A percentile compares a stretch with the other conserved stretches of the same genome.
These are phyloP conservation scores for Bimuria novae-zelandiae DNA, from an alignment of 2,329 filamentous ascomycete species.

Conservation along the genomic window DNA sequence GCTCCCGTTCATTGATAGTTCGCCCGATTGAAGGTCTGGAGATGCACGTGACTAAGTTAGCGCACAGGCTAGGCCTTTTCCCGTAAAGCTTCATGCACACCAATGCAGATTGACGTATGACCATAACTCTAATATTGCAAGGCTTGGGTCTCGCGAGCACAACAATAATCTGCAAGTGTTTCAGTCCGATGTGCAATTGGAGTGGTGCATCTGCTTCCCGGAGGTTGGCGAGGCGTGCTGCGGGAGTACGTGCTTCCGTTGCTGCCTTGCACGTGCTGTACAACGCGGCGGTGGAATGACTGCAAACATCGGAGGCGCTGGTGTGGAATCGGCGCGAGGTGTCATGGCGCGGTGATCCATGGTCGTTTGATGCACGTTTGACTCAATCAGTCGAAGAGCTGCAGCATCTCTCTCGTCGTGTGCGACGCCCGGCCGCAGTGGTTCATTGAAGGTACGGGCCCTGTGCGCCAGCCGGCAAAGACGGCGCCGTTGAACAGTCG, in stretches of 20 bases:
- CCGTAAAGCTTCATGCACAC: background rate
- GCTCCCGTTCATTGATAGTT: slow-evolving; percentile 6
- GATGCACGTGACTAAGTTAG: background rate
- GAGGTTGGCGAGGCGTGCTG: background rate
- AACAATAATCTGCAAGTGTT: background rate
- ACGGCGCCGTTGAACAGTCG: slow-evolving; percentile 24
- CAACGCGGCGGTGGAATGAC: slow-evolving; percentile 15
- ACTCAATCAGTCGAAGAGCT: slow-evolving; percentile 33
- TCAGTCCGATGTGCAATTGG: background rate
- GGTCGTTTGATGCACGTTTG: slow-evolving; percentile 27
- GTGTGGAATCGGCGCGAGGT: background rate
- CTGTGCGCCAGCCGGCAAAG: slow-evolving; percentile 13
- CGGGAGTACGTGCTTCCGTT: background rate
- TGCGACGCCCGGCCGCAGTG: slow-evolving; percentile 32
- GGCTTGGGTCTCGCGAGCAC: background rate
- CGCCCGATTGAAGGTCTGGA: background rate
- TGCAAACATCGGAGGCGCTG: no score
- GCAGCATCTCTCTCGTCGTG: slow-evolving; percentile 25
- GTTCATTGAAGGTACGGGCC: slow-evolving; percentile 29
- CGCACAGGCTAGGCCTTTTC: background rate
- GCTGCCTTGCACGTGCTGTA: slow-evolving; percentile 2
- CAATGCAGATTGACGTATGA: slow-evolving; percentile 3
- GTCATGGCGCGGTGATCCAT: slow-evolving; percentile 20
- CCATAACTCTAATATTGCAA: background rate
- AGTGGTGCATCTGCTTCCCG: background rate